Base-by-base conservation (phyloP, 2,329 filamentous ascomycete genomes). In the Colletotrichum phormii region DNA sequence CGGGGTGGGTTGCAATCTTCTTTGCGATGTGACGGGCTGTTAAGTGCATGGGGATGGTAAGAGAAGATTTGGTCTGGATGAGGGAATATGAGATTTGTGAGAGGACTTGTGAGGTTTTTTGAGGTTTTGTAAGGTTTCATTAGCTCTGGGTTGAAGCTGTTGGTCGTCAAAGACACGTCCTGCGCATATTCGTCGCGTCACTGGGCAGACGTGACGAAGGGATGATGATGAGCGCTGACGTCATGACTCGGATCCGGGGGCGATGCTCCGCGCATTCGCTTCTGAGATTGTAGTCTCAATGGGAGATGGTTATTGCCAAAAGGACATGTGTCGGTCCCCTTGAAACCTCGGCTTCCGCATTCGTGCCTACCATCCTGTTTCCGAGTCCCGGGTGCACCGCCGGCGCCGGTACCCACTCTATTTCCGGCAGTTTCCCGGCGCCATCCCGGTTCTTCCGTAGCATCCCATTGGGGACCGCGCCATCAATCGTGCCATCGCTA, bases 161-260 rank as follows among this genome's bases (percentile, higher is more conserved):
- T 63, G 8, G 51, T 12, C 29, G n/a, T 26, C 68, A 57, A 26
- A 26, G 22, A 60, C 26, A 46, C 24, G 49, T 62, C 61, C n/a
- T 4, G 65, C 35, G 61, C 54, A 29, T 64, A n/a, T 69, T 55
- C 67, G 15, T 71, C 71, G 71, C 71, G 71, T 73, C 71, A 73
- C 66, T 42, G 49, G 31, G 58, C 55, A 11, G 46, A 69, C 26
- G 51, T 33, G 66, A 35, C 46, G 22, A 31, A 58, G 18, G 6
- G 55, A 37, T 31, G 37, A 73, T 73, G 71, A 72, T 73, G 71
- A 37, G 33, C 35, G 26, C 60, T 73, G 71, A 73, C 71, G 71
- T 73, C 71, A 73, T 67, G 71, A 73, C 71, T 73, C 63, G 37
- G 29, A n/a, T 3, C 24, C 18, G 46, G 31, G 13, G 13, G 12